phyloP scores from a whole-genome alignment of 345 rosid species.

The Eucalyptus pauciflora region DNA sequence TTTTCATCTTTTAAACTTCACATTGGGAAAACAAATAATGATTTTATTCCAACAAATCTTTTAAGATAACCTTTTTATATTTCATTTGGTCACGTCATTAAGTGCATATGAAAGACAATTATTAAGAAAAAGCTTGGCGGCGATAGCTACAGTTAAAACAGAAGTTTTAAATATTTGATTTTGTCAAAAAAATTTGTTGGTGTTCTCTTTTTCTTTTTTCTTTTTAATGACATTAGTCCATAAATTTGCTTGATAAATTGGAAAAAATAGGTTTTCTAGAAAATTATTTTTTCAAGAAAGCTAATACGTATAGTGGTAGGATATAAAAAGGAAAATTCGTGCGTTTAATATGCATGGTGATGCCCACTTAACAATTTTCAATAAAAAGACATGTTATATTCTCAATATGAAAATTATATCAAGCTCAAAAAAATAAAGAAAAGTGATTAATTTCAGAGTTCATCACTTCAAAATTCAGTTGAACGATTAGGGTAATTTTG shows the following conservation, averaged over 20 bases:
- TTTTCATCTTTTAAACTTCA: neutral
- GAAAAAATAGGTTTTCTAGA: neutral
- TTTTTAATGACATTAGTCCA: neutral
- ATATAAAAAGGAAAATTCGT: neutral
- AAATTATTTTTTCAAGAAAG: neutral
- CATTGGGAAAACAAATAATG: neutral
- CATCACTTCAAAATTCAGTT: neutral
- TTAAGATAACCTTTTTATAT: neutral
- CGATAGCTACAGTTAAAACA: neutral
- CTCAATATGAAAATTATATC: neutral
- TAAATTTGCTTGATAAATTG: neutral
- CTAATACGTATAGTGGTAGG: neutral
- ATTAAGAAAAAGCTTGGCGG: neutral
- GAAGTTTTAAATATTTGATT: neutral
- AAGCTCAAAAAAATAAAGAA: neutral
- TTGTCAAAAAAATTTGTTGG: neutral
- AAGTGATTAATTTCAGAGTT: neutral
- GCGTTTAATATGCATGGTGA: neutral
- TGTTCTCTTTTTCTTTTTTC: too few species aligned
- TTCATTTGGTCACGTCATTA: neutral
- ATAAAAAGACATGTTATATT: neutral
- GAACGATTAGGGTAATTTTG: neutral
- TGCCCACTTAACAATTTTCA: neutral
- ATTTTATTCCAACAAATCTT: neutral
- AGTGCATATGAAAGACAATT: neutral